Conservation (phyloP, 148 eudicot genomes). For the Chenopodium berlandieri region DNA sequence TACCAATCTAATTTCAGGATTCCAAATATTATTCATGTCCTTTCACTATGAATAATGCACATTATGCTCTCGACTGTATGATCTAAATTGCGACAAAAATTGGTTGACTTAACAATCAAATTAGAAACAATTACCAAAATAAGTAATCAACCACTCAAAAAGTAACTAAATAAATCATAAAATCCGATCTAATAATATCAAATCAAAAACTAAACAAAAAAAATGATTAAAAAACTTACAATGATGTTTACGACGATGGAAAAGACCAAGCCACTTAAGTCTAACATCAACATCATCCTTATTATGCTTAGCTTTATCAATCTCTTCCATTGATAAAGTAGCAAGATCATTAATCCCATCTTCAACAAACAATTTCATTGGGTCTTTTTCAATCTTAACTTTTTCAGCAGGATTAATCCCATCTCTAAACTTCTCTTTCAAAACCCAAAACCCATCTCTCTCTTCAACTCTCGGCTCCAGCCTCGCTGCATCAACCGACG, state of each 20-base stretch:
- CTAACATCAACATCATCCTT: slow-evolving; percentile 92
- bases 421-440: slow-evolving; percentile 80
- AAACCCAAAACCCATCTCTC: slow-evolving; percentile 65
- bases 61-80: too few relatives aligned
- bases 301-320: slow-evolving; percentile 57
- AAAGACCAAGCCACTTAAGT: slow-evolving; percentile 95
- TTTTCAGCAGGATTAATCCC: slow-evolving; percentile 88
- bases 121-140: background rate
- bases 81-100: background rate
- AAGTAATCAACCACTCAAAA: background rate
- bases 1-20: background rate
- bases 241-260: slow-evolving; percentile 89
- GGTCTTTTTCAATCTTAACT: slow-evolving; percentile 81
- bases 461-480: slow-evolving; percentile 87
- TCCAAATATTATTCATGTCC: background rate
- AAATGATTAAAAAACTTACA: slow-evolving; percentile 44
- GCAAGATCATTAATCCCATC: slow-evolving; percentile 70
- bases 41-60: too few relatives aligned
- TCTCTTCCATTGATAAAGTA: slow-evolving; percentile 57
- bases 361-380: slow-evolving; percentile 70
- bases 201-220: background rate
- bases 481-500: slow-evolving; percentile 34
- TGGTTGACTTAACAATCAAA: background rate
- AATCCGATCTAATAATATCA: background rate
- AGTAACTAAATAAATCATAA: background rate